A percentile compares a stretch with the other conserved stretches of the same genome.
phyloP scores from a whole-genome alignment of 257 asterid species.

The Lycium ferocissimum region DNA sequence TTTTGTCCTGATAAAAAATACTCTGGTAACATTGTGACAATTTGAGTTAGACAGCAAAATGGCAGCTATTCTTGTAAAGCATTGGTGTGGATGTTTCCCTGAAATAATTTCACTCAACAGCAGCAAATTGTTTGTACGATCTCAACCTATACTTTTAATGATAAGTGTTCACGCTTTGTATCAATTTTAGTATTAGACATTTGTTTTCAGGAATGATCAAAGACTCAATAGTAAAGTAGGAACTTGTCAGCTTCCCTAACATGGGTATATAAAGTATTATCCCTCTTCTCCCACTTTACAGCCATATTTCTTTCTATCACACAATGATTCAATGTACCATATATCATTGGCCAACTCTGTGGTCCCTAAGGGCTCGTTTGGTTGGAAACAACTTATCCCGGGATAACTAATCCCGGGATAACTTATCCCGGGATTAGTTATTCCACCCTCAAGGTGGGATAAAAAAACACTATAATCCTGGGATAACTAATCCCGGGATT shows the following conservation, averaged over 20 bases:
- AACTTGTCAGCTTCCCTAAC: constrained; percentile 23
- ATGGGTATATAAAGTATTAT: neutral
- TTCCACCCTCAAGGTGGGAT: too few relatives aligned
- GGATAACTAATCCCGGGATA: too few relatives aligned
- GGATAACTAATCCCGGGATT: too few relatives aligned
- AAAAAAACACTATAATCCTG: too few relatives aligned
- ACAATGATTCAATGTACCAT: neutral
- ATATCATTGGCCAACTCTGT: neutral
- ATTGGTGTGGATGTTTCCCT: neutral
- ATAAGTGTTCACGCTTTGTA: neutral
- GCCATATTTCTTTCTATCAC: constrained; percentile 22
- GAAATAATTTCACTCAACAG: neutral
- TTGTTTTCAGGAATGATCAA: neutral
- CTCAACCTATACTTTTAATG: neutral
- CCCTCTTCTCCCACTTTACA: neutral
- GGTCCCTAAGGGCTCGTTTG: neutral
- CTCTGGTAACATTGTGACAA: neutral
- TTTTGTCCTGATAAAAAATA: neutral
- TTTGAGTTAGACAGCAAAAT: neutral
- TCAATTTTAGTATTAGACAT: neutral
- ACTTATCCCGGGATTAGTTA: too few relatives aligned
- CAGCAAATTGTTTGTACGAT: neutral
- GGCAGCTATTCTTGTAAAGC: neutral
- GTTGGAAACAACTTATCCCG: too few relatives aligned
- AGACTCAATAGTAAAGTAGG: neutral